Percentiles rank a stretch among this genome's conserved stretches.
phyloP scores from a whole-genome alignment of 1,284 basidiomycete genomes.

The Sanghuangporus baumii region DNA sequence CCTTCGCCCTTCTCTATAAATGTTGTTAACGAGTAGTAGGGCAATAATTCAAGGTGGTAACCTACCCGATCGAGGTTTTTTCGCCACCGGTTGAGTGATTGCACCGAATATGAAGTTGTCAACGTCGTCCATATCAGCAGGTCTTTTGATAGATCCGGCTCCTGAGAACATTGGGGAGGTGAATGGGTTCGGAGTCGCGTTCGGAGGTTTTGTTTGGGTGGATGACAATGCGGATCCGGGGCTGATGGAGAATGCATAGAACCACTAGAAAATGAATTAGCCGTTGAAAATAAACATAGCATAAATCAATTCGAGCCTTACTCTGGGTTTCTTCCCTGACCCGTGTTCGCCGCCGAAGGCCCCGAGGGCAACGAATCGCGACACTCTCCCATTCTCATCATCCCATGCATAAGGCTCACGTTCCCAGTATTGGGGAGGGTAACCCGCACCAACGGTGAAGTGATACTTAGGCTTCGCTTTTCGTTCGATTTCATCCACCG shows the following conservation, averaged over 20 bases:
- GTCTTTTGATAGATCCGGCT: conserved; percentile 41
- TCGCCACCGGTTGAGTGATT: conserved; percentile 46
- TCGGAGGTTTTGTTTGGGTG: conserved; percentile 46
- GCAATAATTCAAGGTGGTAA: conserved; percentile 5
- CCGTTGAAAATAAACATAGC: conserved; percentile 1
- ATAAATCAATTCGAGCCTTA: conserved; percentile 33
- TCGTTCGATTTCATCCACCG: conserved; percentile 63
- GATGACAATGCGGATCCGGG: conserved; percentile 32
- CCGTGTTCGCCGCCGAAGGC: conserved; percentile 68
- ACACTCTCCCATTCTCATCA: conserved; percentile 59
- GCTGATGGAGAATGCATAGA: conserved; percentile 70
- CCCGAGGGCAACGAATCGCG: conserved; percentile 80
- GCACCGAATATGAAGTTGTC: conserved; percentile 69
- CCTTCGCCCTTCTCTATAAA: conserved; percentile 34
- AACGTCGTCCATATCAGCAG: conserved; percentile 39
- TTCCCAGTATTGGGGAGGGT: conserved; percentile 80
- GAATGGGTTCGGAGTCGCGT: conserved; percentile 74
- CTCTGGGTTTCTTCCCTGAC: conserved; percentile 76
- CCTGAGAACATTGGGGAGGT: conserved; percentile 31
- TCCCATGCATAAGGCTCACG: conserved; percentile 86
- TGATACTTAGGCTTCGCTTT: conserved; percentile 73
- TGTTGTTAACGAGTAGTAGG: neutral
- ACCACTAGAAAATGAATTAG: conserved; percentile 45
- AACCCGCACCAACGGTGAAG: conserved; percentile 58
- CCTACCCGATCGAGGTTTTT: conserved; percentile 41